These are phyloP conservation scores for Aotearoamyces nothofagi DNA, from an alignment of 2,329 filamentous ascomycete genomes.

Conservation along the genomic window DNA sequence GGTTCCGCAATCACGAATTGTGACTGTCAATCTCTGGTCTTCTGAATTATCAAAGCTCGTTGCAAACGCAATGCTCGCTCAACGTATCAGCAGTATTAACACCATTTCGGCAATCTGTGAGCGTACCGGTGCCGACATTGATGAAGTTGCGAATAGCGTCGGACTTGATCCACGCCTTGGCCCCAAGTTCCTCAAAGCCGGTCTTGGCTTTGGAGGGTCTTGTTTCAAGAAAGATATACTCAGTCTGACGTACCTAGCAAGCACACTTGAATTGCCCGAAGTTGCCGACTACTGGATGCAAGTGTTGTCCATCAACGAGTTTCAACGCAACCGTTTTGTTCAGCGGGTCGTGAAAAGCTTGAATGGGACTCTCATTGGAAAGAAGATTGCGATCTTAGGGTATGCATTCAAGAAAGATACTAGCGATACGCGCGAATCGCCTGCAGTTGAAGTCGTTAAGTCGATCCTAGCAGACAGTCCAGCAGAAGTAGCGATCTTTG, in stretches of 20 bases:
- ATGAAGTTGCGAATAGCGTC: constrained; percentile 50
- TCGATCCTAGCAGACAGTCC: constrained; percentile 49
- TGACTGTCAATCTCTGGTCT: constrained; percentile 59
- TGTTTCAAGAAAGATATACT: constrained; percentile 71
- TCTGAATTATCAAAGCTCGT: constrained; percentile 64
- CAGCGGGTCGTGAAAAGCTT: constrained; percentile 48
- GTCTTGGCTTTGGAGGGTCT: constrained; percentile 60
- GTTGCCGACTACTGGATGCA: constrained; percentile 60
- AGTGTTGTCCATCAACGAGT: constrained; percentile 62
- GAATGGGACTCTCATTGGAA: constrained; percentile 49
- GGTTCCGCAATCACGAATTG: constrained; percentile 49
- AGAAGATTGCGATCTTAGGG: constrained; percentile 58
- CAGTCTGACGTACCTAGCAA: constrained; percentile 55
- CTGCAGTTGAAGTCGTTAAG: constrained; percentile 50
- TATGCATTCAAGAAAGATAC: constrained; percentile 71
- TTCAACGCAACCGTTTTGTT: constrained; percentile 52
- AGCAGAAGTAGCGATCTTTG: constrained; percentile 47
- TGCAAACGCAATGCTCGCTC: constrained; percentile 63
- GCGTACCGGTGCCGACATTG: constrained; percentile 56
- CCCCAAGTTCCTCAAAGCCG: constrained; percentile 56
- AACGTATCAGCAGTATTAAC: constrained; percentile 68
- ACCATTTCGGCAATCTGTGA: constrained; percentile 63
- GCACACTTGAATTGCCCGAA: constrained; percentile 52
- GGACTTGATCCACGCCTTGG: constrained; percentile 58
- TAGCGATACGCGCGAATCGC: constrained; percentile 55